Conservation (phyloP, 257 asterid genomes). For the Solanum piurae region DNA sequence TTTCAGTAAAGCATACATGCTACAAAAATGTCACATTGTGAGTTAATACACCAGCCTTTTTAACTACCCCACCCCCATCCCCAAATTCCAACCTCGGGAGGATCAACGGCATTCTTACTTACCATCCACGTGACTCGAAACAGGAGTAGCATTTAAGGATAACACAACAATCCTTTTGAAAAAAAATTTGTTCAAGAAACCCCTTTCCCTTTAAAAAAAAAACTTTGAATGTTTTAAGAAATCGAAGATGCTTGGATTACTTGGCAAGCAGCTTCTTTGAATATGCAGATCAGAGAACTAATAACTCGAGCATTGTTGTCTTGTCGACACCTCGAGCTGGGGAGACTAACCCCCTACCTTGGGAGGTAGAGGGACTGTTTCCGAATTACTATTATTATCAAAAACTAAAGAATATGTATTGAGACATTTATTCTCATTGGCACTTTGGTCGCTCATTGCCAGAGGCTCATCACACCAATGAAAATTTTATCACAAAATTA, state of each 20-base stretch:
- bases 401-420: neutral
- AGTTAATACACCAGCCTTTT: too few relatives aligned
- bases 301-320: neutral
- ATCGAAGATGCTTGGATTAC: neutral
- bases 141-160: neutral
- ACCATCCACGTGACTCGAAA: neutral
- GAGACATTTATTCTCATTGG: neutral
- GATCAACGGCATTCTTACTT: neutral
- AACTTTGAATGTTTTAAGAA: neutral
- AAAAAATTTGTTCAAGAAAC: neutral
- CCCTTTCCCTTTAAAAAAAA: neutral
- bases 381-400: neutral
- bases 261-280: neutral
- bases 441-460: neutral
- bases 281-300: neutral
- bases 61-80: neutral
- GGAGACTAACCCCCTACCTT: neutral
- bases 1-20: neutral
- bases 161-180: neutral
- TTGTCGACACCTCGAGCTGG: neutral
- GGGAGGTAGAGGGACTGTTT: neutral
- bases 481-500: neutral
- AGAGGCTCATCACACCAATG: neutral
- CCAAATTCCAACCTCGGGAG: neutral
- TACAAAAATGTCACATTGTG: neutral